phyloP scores from a whole-genome alignment of 1,284 basidiomycete species.

The Apiotrichum sp. region DNA sequence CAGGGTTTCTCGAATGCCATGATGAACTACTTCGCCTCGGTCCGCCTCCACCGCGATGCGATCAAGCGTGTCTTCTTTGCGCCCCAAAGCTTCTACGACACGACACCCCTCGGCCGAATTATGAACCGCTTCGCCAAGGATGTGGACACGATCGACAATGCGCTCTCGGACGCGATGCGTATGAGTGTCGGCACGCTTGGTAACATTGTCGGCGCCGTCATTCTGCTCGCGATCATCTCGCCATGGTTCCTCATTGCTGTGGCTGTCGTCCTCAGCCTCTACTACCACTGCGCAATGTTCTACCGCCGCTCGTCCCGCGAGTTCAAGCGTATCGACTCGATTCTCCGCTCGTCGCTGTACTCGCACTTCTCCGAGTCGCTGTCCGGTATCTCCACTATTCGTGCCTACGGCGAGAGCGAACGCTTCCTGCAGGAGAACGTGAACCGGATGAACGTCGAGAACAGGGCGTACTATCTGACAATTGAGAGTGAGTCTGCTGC shows the following conservation, averaged over 20 bases:
- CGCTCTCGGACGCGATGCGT: conserved; percentile 62
- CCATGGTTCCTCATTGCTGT: conserved; percentile 81
- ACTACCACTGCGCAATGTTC: conserved; percentile 62
- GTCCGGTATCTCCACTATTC: conserved; percentile 74
- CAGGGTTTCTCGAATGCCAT: conserved; percentile 51
- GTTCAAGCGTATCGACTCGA: conserved; percentile 57
- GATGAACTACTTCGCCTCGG: conserved; percentile 60
- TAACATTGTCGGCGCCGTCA: conserved; percentile 54
- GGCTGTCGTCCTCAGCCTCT: conserved; percentile 54
- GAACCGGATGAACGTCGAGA: conserved; percentile 68
- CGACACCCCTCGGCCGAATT: conserved; percentile 72
- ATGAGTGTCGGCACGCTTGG: conserved; percentile 54
- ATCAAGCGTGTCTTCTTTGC: conserved; percentile 61
- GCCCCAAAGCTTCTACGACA: conserved; percentile 85
- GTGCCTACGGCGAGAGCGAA: conserved; percentile 68
- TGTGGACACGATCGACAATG: conserved; percentile 75
- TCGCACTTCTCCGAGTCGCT: conserved; percentile 86
- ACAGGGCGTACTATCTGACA: conserved; percentile 71
- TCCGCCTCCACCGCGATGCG: conserved; percentile 53
- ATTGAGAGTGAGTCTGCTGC: too few species aligned
- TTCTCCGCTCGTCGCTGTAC: conserved; percentile 56
- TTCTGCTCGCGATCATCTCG: conserved; percentile 67
- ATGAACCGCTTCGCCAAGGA: conserved; percentile 43
- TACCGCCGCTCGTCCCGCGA: conserved; percentile 85
- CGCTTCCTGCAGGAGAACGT: conserved; percentile 70